phyloP scores from a whole-genome alignment of 2,329 filamentous ascomycete genomes.

The Aspergillus hortae region DNA sequence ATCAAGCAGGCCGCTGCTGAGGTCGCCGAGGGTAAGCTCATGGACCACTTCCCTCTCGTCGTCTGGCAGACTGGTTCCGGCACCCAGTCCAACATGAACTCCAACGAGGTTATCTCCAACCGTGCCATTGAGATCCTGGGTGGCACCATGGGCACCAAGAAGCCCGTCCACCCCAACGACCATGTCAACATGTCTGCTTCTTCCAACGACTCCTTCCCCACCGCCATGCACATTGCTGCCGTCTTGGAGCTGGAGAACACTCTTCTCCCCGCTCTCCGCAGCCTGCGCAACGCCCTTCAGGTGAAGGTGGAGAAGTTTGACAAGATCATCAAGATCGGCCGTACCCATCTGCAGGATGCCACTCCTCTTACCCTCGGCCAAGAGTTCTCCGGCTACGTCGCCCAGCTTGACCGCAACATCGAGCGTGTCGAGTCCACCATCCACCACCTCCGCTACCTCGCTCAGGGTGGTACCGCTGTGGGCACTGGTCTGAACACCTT shows the following conservation, averaged over 20 bases:
- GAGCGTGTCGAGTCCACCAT: constrained; percentile 79
- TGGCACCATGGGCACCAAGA: constrained; percentile 91
- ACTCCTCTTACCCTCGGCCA: constrained; percentile 93
- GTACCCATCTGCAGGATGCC: constrained; percentile 95
- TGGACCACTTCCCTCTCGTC: constrained; percentile 96
- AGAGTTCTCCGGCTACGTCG: constrained; percentile 96
- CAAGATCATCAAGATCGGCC: constrained; percentile 97
- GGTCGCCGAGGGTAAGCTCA: constrained; percentile 86
- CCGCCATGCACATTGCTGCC: constrained; percentile 98
- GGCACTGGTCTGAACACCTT: constrained; percentile 98
- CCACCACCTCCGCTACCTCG: constrained; percentile 79
- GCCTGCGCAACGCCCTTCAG: constrained; percentile 78
- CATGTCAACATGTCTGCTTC: constrained; percentile 99
- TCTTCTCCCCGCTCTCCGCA: constrained; percentile 77
- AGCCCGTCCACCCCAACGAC: constrained; percentile 98
- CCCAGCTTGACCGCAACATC: constrained; percentile 87
- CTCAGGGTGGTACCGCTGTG: constrained; percentile 94
- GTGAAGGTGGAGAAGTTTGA: constrained; percentile 86
- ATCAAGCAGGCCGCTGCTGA: constrained; percentile 93
- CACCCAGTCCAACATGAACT: constrained; percentile 99
- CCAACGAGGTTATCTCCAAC: constrained; percentile 99
- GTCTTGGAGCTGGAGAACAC: constrained; percentile 87
- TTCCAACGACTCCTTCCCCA: constrained; percentile 98
- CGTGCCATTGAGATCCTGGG: constrained; percentile 97
- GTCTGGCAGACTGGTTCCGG: constrained; percentile 99